A percentile compares a stretch with the other conserved stretches of the same genome.
Evolutionary conservation across 371 early-diverging fungal species (phyloP).

Genomic region (Entomophthora muscae): DNA sequence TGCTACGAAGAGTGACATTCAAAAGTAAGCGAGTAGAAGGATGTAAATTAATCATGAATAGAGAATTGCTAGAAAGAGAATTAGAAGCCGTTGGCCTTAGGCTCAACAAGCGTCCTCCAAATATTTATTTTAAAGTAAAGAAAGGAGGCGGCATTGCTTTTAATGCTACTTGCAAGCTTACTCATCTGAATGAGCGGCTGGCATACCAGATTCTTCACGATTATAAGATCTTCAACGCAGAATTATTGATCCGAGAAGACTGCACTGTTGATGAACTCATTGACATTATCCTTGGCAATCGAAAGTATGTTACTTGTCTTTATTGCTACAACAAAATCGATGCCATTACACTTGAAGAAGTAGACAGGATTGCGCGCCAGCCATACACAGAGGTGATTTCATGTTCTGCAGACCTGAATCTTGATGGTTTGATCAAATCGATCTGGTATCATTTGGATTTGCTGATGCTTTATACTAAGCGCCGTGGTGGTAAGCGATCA

Average conservation of each 20-base stretch:
- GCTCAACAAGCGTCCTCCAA: slow-evolving; percentile 80
- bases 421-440: slow-evolving; percentile 78
- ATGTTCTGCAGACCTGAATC: slow-evolving; percentile 87
- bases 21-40: slow-evolving; percentile 18
- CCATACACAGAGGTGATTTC: slow-evolving; percentile 77
- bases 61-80: slow-evolving; percentile 88
- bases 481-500: slow-evolving; percentile 38
- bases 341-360: slow-evolving; percentile 88
- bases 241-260: slow-evolving; percentile 95
- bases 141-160: slow-evolving; percentile 97
- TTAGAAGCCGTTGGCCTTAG: slow-evolving; percentile 97
- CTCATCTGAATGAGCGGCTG: slow-evolving; percentile 74
- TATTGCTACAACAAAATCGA: slow-evolving; percentile 99
- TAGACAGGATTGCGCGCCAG: slow-evolving; percentile 73
- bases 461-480: slow-evolving; percentile 95
- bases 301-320: slow-evolving; percentile 90
- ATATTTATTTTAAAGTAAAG: slow-evolving; percentile 92
- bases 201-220: slow-evolving; percentile 92
- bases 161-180: slow-evolving; percentile 79
- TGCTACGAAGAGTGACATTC: slow-evolving; percentile 79
- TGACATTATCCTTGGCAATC: slow-evolving; percentile 94
- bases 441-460: slow-evolving; percentile 81
- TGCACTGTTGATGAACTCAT: slow-evolving; percentile 97
- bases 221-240: slow-evolving; percentile 96
- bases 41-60: slow-evolving; percentile 11